phyloP scores from a whole-genome alignment of 176 grass and related monocot genomes.

The Bonia amplexicaulis region DNA sequence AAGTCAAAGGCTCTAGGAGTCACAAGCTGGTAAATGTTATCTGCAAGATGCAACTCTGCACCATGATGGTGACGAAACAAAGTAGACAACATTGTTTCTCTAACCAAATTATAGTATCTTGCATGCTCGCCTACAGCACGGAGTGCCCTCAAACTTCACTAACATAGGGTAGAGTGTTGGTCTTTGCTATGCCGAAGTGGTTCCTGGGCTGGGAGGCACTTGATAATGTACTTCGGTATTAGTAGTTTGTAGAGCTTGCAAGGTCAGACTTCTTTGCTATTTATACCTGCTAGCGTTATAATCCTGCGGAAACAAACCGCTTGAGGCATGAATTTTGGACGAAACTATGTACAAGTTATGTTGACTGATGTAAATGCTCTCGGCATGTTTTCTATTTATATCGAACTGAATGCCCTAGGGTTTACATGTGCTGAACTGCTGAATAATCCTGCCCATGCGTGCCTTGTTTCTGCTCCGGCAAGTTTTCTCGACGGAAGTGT shows the following conservation, averaged over 20 bases:
- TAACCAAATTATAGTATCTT: slow-evolving; percentile 29
- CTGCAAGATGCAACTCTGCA: background rate
- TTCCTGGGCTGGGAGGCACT: background rate
- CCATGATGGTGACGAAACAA: slow-evolving; percentile 31
- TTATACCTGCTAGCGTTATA: slow-evolving; percentile 25
- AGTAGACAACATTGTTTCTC: slow-evolving; percentile 21
- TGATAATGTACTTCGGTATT: slow-evolving; percentile 5
- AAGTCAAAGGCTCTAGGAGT: slow-evolving; percentile 37
- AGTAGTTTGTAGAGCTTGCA: slow-evolving; percentile 8
- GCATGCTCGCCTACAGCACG: slow-evolving; percentile 2
- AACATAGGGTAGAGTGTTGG: slow-evolving; percentile 28
- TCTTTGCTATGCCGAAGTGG: slow-evolving; percentile 18
- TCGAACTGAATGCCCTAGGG: background rate
- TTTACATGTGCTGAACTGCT: background rate
- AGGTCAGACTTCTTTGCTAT: slow-evolving; percentile 10
- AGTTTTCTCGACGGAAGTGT: background rate
- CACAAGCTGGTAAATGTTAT: slow-evolving; percentile 41
- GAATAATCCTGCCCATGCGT: background rate
- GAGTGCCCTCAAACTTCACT: slow-evolving; percentile 26
- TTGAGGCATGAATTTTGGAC: slow-evolving; percentile 29
- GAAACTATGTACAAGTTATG: slow-evolving; percentile 3
- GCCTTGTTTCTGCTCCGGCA: background rate
- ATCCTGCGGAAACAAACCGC: background rate
- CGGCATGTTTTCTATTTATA: background rate
- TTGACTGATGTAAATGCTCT: slow-evolving; percentile 17